A percentile compares a stretch with the other conserved stretches of the same genome.
phyloP scores from a whole-genome alignment of 805 yeast species.

The Cephaloascus fragrans region DNA sequence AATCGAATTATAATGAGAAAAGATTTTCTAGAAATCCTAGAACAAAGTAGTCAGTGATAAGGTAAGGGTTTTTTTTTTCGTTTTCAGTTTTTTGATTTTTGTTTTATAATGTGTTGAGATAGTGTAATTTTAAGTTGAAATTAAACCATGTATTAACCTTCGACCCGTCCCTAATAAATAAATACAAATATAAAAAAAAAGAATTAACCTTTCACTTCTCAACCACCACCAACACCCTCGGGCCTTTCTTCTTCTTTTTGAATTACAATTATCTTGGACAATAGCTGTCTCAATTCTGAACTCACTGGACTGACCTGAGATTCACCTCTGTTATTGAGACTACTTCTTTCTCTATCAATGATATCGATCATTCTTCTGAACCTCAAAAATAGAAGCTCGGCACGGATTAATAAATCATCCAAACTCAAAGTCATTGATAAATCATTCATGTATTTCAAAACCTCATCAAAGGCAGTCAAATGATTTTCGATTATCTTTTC shows the following conservation, averaged over 20 bases:
- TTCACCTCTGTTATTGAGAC: constrained; percentile 9
- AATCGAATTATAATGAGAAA: not conserved
- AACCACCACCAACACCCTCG: constrained; percentile 37
- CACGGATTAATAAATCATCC: constrained; percentile 69
- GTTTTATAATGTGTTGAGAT: not conserved
- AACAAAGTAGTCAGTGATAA: not conserved
- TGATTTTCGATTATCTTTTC: constrained; percentile 69
- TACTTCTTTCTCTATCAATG: constrained; percentile 45
- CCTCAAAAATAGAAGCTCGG: constrained; percentile 73
- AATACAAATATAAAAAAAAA: constrained; percentile 1
- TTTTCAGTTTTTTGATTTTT: not conserved
- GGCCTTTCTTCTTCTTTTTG: constrained; percentile 48
- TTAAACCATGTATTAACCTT: too few relatives aligned
- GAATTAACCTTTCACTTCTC: constrained; percentile 3
- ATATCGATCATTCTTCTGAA: constrained; percentile 74
- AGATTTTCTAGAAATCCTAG: not conserved
- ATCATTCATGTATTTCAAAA: constrained; percentile 87
- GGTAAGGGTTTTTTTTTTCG: too few relatives aligned
- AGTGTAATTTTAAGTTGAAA: not conserved
- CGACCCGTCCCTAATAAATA: too few relatives aligned
- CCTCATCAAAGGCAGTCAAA: constrained; percentile 77
- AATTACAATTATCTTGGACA: constrained; percentile 52
- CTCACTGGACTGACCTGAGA: constrained; percentile 22
- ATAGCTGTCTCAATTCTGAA: constrained; percentile 47
- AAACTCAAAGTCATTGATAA: constrained; percentile 67